These are phyloP conservation scores for Phytophthora cryptogea DNA, from an alignment of 352 stramenopile species.

Conservation along the genomic window DNA sequence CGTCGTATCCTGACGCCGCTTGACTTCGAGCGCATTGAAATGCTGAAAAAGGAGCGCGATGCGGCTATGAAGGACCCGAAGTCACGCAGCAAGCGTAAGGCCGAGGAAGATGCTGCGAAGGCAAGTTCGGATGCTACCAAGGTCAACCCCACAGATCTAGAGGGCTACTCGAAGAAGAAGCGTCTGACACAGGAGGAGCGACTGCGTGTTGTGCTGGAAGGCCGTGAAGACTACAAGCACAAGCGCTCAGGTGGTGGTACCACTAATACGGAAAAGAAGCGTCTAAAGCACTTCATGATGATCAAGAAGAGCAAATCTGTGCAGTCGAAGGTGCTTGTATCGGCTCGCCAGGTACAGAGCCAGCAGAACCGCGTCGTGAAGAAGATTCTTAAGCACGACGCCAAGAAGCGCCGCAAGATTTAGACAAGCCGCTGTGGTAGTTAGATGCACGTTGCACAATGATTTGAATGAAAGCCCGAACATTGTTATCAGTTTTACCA, in stretches of 20 bases:
- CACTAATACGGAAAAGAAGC: constrained; percentile 98
- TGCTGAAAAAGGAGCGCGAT: constrained; percentile 90
- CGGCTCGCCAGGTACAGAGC: constrained; percentile 83
- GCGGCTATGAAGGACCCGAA: constrained; percentile 83
- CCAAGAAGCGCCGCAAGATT: constrained; percentile 77
- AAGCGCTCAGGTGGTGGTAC: constrained; percentile 94
- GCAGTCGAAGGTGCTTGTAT: constrained; percentile 88
- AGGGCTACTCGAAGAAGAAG: constrained; percentile 91
- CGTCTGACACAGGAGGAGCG: constrained; percentile 87
- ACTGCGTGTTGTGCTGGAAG: constrained; percentile 84
- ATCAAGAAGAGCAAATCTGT: constrained; percentile 94
- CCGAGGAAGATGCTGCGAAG: constrained; percentile 67
- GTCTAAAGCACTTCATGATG: constrained; percentile 98
- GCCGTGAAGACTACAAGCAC: constrained; percentile 91
- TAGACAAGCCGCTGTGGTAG: constrained; percentile 41
- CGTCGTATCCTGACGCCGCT: constrained; percentile 89
- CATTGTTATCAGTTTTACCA: background rate
- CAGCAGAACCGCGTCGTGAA: constrained; percentile 82
- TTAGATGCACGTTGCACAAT: constrained; percentile 27
- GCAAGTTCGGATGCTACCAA: constrained; percentile 57
- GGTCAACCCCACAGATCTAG: constrained; percentile 78
- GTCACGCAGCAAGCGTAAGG: constrained; percentile 78
- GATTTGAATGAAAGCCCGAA: background rate
- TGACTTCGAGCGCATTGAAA: constrained; percentile 90
- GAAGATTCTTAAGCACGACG: constrained; percentile 88